Percentiles rank a stretch among this genome's conserved stretches.
phyloP scores from a whole-genome alignment of 2,329 filamentous ascomycete species.

The Sporothrix inflata region DNA sequence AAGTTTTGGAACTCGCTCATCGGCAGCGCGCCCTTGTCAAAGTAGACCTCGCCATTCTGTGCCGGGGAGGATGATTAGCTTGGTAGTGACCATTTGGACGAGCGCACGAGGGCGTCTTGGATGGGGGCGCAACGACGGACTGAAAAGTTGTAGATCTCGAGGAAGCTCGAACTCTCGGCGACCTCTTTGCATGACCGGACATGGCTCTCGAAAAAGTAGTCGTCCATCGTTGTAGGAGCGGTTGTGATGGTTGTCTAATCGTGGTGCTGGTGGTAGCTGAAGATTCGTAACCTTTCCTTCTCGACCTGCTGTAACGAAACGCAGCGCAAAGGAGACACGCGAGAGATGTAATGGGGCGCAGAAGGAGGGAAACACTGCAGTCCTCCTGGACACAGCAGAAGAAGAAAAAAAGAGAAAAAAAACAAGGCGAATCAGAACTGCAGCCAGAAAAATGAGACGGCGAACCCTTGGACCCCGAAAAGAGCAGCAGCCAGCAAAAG shows the following conservation, averaged over 20 bases:
- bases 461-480: not conserved
- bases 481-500: not conserved
- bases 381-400: not conserved
- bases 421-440: not conserved
- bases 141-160: constrained; percentile 64
- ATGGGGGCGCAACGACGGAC: constrained; percentile 43
- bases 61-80: constrained; percentile 7
- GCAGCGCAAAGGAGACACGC: not conserved
- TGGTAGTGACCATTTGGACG: not conserved
- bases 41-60: constrained; percentile 56
- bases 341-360: not conserved
- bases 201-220: constrained; percentile 59
- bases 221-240: constrained; percentile 52
- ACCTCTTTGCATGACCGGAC: constrained; percentile 54
- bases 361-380: not conserved
- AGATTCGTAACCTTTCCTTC: not conserved
- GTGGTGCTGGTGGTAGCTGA: not conserved
- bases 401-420: not conserved
- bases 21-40: constrained; percentile 55
- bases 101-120: not conserved
- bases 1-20: constrained; percentile 60
- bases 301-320: not conserved
- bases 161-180: constrained; percentile 56
- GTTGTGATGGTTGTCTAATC: constrained; percentile 23
- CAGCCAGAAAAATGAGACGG: not conserved